phyloP scores from a whole-genome alignment of 2,329 filamentous ascomycete species.

The Cladosporium sp. region DNA sequence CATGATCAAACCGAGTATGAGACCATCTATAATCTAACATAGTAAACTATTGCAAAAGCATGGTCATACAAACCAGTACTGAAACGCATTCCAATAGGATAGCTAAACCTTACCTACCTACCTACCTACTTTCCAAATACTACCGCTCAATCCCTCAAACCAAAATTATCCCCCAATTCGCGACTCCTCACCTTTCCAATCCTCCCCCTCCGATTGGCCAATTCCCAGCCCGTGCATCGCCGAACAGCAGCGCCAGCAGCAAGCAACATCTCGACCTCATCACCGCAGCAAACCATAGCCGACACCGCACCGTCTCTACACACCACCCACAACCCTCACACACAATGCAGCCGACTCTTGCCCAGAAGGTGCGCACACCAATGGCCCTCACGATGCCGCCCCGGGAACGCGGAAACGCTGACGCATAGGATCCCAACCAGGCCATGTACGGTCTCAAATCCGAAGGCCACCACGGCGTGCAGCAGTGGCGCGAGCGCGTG shows the following conservation, averaged over 20 bases:
- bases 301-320: background rate
- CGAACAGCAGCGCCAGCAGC: background rate
- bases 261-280: conserved; percentile 10
- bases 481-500: conserved; percentile 32
- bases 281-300: no score
- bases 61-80: no score
- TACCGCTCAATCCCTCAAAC: background rate
- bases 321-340: conserved; percentile 1
- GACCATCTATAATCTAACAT: no score
- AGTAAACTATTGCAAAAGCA: no score
- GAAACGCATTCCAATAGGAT: no score
- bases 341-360: conserved; percentile 29
- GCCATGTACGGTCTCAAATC: conserved; percentile 22
- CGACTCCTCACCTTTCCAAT: background rate
- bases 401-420: background rate
- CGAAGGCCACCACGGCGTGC: conserved; percentile 24
- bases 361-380: conserved; percentile 20
- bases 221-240: background rate
- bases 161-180: background rate
- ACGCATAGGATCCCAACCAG: conserved; percentile 10
- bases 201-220: background rate
- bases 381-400: background rate
- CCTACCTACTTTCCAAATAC: no score
- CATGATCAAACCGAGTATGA: no score
- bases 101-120: no score